Evolutionary conservation across 1,284 basidiomycete species (phyloP).

Genomic region (Peniophora sp.): DNA sequence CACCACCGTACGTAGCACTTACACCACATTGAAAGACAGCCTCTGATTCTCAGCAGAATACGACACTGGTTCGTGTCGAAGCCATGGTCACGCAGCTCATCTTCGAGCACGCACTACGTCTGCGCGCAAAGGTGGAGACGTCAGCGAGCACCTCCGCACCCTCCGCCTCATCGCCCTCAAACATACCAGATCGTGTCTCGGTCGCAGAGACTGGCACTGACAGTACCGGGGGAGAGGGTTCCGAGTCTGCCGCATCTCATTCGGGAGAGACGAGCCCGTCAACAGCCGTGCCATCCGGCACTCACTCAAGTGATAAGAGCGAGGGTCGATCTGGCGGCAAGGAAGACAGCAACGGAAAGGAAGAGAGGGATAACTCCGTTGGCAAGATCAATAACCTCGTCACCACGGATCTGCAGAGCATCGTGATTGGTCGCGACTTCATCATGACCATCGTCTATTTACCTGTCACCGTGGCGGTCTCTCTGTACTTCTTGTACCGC

Average conservation of each 20-base stretch:
- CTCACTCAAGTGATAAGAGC: constrained; percentile 16
- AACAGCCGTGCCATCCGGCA: constrained; percentile 7
- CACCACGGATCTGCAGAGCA: constrained; percentile 13
- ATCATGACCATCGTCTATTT: background rate
- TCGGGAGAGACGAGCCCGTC: constrained; percentile 9
- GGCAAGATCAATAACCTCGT: constrained; percentile 42
- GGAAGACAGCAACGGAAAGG: constrained; percentile 18
- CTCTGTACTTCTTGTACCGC: constrained; percentile 18
- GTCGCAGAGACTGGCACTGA: constrained; percentile 11
- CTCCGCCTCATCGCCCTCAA: constrained; percentile 3
- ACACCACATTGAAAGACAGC: background rate
- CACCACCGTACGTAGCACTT: constrained; percentile 14
- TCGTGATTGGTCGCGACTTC: constrained; percentile 7
- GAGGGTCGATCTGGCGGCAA: background rate
- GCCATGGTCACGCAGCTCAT: background rate
- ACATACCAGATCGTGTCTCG: constrained; percentile 21
- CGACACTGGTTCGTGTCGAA: background rate
- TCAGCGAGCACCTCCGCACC: constrained; percentile 9
- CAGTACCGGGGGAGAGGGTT: constrained; percentile 9
- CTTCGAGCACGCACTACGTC: background rate
- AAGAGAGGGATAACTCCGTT: constrained; percentile 29
- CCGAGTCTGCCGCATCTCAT: background rate
- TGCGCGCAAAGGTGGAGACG: constrained; percentile 1
- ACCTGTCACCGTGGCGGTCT: constrained; percentile 31
- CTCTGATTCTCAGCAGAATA: background rate